phyloP scores from a whole-genome alignment of 2,329 filamentous ascomycete genomes.

The Fusarium sp. region DNA sequence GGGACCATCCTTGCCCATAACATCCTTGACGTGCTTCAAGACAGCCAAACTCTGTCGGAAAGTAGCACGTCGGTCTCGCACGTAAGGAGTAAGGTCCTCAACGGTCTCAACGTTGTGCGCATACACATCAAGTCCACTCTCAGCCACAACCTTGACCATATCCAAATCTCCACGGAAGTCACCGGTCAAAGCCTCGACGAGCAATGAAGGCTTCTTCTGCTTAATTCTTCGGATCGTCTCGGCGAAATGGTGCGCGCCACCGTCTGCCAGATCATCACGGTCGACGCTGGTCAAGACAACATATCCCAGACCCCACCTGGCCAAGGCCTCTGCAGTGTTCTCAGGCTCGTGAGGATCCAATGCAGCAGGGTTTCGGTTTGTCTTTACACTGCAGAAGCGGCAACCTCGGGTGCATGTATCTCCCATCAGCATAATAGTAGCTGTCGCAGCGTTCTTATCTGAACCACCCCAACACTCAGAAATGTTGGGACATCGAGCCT shows the following conservation, averaged over 20 bases:
- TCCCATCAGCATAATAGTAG: constrained; percentile 99
- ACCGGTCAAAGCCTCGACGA: constrained; percentile 87
- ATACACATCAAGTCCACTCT: constrained; percentile 92
- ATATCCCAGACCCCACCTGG: constrained; percentile 93
- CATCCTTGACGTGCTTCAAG: constrained; percentile 82
- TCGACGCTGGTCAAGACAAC: constrained; percentile 95
- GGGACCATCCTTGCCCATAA: constrained; percentile 73
- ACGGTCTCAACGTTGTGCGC: constrained; percentile 98
- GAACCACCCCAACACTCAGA: constrained; percentile 97
- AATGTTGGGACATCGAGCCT: constrained; percentile 97
- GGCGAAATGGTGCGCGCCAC: constrained; percentile 89
- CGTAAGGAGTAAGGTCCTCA: constrained; percentile 88
- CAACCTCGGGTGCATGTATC: constrained; percentile 97
- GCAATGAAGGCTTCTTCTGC: constrained; percentile 78
- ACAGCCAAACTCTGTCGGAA: constrained; percentile 89
- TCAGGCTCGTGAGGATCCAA: constrained; percentile 97
- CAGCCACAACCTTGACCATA: constrained; percentile 86
- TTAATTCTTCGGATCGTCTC: constrained; percentile 97
- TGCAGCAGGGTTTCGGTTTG: constrained; percentile 77
- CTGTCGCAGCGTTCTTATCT: constrained; percentile 89
- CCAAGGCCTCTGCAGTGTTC: constrained; percentile 92
- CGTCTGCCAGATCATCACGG: constrained; percentile 90
- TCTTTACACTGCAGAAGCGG: constrained; percentile 98
- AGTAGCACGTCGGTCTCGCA: constrained; percentile 88
- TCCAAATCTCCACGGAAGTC: constrained; percentile 89